phyloP scores from a whole-genome alignment of 2,329 filamentous ascomycete species.

The Xylariaceae sp. region DNA sequence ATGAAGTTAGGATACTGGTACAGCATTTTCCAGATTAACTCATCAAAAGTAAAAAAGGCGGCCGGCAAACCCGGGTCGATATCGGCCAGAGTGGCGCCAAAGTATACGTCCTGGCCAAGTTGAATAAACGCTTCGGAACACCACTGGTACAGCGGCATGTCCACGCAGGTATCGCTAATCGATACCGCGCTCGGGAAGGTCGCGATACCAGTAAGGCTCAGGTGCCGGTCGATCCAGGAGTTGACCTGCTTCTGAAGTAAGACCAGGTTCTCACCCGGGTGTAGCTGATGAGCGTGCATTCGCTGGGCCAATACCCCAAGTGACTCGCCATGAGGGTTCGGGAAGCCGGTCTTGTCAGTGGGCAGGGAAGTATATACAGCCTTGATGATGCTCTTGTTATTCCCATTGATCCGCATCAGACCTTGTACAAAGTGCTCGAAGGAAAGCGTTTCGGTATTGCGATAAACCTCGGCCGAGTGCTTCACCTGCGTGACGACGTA shows the following conservation, averaged over 20 bases:
- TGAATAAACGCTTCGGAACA: conserved; percentile 21
- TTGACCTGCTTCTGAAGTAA: conserved; percentile 15
- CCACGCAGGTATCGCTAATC: conserved; percentile 1
- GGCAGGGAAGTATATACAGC: conserved; percentile 16
- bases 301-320: conserved; percentile 10
- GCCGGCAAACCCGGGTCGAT: conserved; percentile 16
- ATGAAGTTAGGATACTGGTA: conserved; percentile 26
- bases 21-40: conserved; percentile 25
- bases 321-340: conserved; percentile 20
- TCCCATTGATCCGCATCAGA: conserved; percentile 19
- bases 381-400: conserved; percentile 15
- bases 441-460: conserved; percentile 21
- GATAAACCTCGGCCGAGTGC: conserved; percentile 21
- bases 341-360: conserved; percentile 20
- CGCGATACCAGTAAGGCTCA: conserved; percentile 5
- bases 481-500: conserved; percentile 23
- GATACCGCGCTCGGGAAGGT: conserved; percentile 1
- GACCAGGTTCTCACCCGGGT: conserved; percentile 19
- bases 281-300: conserved; percentile 23
- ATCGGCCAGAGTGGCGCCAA: conserved; percentile 17
- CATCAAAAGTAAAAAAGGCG: conserved; percentile 22
- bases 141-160: conserved; percentile 19
- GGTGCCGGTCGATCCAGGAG: conserved; percentile 15
- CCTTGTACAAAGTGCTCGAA: conserved; percentile 23
- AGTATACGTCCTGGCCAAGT: conserved; percentile 20